A percentile compares a stretch with the other conserved stretches of the same genome.
Conservation (phyloP, 768 basidiomycete genomes). For the Glaciozyma antarctica region DNA sequence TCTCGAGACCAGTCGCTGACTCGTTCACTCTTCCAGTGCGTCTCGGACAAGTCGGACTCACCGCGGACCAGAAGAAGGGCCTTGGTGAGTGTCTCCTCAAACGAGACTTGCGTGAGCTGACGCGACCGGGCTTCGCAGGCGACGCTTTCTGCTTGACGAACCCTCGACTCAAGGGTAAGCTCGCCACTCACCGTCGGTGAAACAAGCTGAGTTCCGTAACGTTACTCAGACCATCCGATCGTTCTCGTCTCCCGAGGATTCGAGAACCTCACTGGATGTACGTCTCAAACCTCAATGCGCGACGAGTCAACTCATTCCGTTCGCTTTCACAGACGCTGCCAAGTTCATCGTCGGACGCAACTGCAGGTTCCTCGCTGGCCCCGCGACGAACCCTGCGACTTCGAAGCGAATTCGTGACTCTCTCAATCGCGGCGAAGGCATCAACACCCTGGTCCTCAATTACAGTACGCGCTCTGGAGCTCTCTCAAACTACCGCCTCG, state of each 20-base stretch:
- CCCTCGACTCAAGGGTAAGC: constrained; percentile 6
- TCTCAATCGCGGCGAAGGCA: neutral
- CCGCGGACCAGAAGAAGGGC: no score
- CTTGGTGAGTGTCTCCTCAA: no score
- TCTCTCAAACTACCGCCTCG: no score
- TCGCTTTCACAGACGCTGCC: neutral
- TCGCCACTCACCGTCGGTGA: no score
- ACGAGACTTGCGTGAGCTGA: no score
- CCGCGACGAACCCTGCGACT: constrained; percentile 2
- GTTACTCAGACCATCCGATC: constrained; percentile 12
- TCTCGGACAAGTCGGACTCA: no score
- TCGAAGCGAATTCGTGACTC: neutral
- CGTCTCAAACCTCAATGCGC: no score
- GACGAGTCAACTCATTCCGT: no score
- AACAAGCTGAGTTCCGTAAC: no score
- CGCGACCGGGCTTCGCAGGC: neutral
- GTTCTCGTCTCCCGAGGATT: constrained; percentile 13
- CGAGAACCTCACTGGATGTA: constrained; percentile 14
- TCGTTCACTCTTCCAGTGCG: no score
- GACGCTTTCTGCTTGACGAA: constrained; percentile 10
- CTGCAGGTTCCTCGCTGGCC: constrained; percentile 22
- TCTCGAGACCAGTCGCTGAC: no score
- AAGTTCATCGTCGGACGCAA: constrained; percentile 20
- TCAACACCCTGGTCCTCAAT: neutral
- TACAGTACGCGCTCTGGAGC: neutral